Evolutionary conservation across 2,329 filamentous ascomycete genomes (phyloP), one percentile per base, ranked within the genome.

Genomic region (Phaeoacremonium minimum): DNA sequence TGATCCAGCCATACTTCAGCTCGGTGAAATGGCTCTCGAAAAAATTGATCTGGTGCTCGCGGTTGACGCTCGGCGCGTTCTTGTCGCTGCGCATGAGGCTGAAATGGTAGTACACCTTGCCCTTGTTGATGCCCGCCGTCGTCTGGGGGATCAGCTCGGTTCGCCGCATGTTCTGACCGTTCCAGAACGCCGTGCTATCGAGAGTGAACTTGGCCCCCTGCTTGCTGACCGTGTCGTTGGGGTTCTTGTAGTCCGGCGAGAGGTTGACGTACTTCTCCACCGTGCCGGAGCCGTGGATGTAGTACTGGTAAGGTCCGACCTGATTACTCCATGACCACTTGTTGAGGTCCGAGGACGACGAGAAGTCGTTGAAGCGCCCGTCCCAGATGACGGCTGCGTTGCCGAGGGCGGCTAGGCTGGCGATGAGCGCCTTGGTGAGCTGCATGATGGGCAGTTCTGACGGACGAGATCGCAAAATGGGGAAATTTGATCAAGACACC

Each of bases 101-200:
- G 61, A 87, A 87, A 58, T 87, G 83, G 58, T 87, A 87, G 62
- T 71, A 84, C 20, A 85, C 73, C 33, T 75, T 80, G 30, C 82
- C 82, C n/a, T 60, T 51, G 47, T 77, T 80, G 57, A 87, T 83
- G 40, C 78, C 68, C 0, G 76, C 76, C 3, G 58, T 73, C 1
- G 81, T 85, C 61, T 85, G 79, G 7, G 83, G 83, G 46, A 88
- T 87, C 42, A 87, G 64, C 61, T 87, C 84, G 0, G 80, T 86
- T 35, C 83, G 73, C 55, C 81, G 77, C 83, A 87, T 87, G 32
- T 58, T 75, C 53, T 85, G 80, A 15, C 77, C 79, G 58, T 87
- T 81, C 83, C 83, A 87, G 56, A 77, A 84, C 2, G 83, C 71
- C 1, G 75, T 81, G 49, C 58, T 57, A 50, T 70, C 64, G 33